Evolutionary conservation across 2,329 filamentous ascomycete species (phyloP), one percentile per base, ranked within the genome.

Genomic region (Claviceps digitariae): DNA sequence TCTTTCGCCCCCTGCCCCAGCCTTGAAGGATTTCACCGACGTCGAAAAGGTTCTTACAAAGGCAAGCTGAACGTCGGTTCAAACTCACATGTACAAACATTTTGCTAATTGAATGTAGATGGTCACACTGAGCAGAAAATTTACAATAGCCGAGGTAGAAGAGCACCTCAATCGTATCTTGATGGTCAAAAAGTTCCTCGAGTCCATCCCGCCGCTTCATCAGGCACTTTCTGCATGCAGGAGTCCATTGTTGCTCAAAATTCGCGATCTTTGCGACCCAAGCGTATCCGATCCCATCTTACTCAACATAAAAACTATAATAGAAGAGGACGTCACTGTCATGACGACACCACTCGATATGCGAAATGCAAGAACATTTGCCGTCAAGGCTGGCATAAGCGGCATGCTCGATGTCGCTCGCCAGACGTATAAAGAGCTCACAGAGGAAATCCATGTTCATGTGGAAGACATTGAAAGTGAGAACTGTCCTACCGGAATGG

Each of bases 351-450:
- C 93, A 0, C 74, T 97, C 4, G 91, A 96, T 57, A 74, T 95
- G 54, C 80, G 90, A 15, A 95, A 96, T 56, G 91, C 97, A 64
- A 77, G 91, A 57, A 87, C 86, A 0, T 96, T 94, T 69, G 91
- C 91, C 23, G 84, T 97, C 34, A 93, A 86, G 71, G 81, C 88
- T 47, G 87, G 88, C 0, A 82, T 93, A 44, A 90, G 88, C 60
- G 87, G 87, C 2, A 78, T 96, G 54, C 78, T 97, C 4, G 91
- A 96, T 67, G 86, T 96, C 40, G 87, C 89, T 36, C 80, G 90
- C 5, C 85, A 90, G 61, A 89, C 88, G 0, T 96, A 93, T 69
- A 94, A 93, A 61, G 91, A 97, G 65, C 82, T 86, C 1, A 93
- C 84, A 5, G 79, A 85, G 49, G 88, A 95, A 65, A 80, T 88